These are phyloP conservation scores for Hyaloperonospora brassicae DNA, from an alignment of 352 stramenopile species.

Conservation along the genomic window DNA sequence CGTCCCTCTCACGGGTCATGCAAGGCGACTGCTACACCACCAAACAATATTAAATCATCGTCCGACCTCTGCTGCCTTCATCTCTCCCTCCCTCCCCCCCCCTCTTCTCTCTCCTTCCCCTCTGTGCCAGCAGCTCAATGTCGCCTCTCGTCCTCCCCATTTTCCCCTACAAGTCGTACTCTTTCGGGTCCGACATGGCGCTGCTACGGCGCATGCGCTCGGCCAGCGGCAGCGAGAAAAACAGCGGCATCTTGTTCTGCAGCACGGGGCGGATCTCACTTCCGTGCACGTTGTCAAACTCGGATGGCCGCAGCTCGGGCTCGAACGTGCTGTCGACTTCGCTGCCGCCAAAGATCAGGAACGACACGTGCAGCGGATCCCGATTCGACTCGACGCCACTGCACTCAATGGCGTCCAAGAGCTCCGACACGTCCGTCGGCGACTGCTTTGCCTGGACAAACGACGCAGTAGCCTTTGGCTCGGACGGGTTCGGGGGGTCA, in stretches of 20 bases:
- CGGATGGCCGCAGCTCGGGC: slow-evolving; percentile 30
- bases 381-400: slow-evolving; percentile 17
- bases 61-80: not conserved
- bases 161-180: slow-evolving; percentile 46
- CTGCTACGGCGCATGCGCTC: slow-evolving; percentile 38
- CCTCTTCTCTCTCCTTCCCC: too few relatives aligned
- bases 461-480: slow-evolving; percentile 13
- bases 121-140: too few relatives aligned
- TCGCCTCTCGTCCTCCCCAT: too few relatives aligned
- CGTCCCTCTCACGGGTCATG: not conserved
- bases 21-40: not conserved
- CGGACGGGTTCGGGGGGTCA: too few relatives aligned
- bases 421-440: slow-evolving; percentile 22
- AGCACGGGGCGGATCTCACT: slow-evolving; percentile 48
- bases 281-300: slow-evolving; percentile 36
- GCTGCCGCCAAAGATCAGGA: slow-evolving; percentile 60
- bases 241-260: slow-evolving; percentile 53
- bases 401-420: slow-evolving; percentile 22
- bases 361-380: slow-evolving; percentile 26
- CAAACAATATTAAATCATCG: not conserved
- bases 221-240: slow-evolving; percentile 44
- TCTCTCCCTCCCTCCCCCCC: too few relatives aligned
- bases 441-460: slow-evolving; percentile 16
- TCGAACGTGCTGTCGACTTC: slow-evolving; percentile 43
- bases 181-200: slow-evolving; percentile 37